These are phyloP conservation scores for Rhodamnia rubescens DNA, from an alignment of 345 rosid genomes.

Conservation along the genomic window DNA sequence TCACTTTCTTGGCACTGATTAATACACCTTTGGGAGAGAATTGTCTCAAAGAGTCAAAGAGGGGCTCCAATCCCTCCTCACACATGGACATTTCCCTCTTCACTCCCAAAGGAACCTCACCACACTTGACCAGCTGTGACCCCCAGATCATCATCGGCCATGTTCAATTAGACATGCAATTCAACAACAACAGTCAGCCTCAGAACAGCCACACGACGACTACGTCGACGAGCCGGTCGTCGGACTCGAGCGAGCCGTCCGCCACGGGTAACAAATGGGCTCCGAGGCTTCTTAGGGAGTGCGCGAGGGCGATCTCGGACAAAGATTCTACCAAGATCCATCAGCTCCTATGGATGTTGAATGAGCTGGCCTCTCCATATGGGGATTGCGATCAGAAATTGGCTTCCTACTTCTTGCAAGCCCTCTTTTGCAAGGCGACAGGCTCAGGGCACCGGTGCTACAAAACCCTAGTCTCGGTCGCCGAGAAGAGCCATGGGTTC, in stretches of 20 bases:
- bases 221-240: conserved; percentile 25
- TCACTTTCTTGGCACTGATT: background rate
- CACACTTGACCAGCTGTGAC: background rate
- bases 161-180: conserved; percentile 6
- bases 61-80: background rate
- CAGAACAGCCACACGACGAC: conserved; percentile 31
- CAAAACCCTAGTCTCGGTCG: conserved; percentile 53
- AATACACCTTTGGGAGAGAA: background rate
- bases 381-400: conserved; percentile 71
- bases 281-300: conserved; percentile 45
- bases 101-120: background rate
- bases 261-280: conserved; percentile 38
- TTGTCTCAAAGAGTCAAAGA: background rate
- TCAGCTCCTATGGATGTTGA: conserved; percentile 68
- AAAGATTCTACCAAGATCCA: conserved; percentile 57
- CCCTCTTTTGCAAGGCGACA: conserved; percentile 60
- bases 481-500: conserved; percentile 46
- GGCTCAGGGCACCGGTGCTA: conserved; percentile 53
- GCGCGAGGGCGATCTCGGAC: conserved; percentile 62
- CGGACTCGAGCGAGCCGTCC: conserved; percentile 28
- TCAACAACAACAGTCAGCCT: background rate
- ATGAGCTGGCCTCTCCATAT: conserved; percentile 66
- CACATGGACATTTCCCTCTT: conserved; percentile 7
- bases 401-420: conserved; percentile 61
- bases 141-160: background rate